Base-by-base conservation (phyloP, 1,284 basidiomycete genomes). In the Veloporphyrellus conicus region DNA sequence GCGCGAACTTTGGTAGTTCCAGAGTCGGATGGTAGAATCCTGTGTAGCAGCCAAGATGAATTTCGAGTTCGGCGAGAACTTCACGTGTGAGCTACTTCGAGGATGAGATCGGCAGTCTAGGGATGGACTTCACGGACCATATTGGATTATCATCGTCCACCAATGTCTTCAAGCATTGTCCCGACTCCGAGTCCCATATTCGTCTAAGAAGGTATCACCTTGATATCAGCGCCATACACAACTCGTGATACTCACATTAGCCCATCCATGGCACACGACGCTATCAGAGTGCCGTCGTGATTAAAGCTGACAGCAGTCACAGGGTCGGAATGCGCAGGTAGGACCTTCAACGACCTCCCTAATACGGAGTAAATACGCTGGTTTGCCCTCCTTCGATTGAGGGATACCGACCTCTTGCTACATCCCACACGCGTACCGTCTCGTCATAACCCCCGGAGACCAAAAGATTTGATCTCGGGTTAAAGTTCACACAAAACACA, bases 321-420 rank as follows among this genome's bases (percentile, higher is more conserved):
- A 11, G 96, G 93, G 66, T 99, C 96, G 0, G 92, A 93, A 72
- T 99, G 96, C 1, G 96, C 96, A 15, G 94, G 90, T 6, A 97
- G 71, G 6, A 86, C 82, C 62, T 88, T 86, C 58, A 95, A 67
- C 4, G 82, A 81, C 64, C 77, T 84, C 6, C 88, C 93, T 84
- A 60, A n/a, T 12, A 16, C 12, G 16, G 3, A 14, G 37, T 48
- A 32, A 50, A 41, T 31, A 31, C 4, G 8, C 31, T 28, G 2
- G 41, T 34, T 40, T 14, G 15, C 12, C 11, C 18, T 29, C n/a
- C 45, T 22, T 34, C 8, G 23, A 25, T 4, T 20, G 32, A 22
- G n/a, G 36, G 36, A 34, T 22, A 45, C 51, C n/a, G 53, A 89
- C 90, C 90, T 77, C 84, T 75, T 27, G 86, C 81, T n/a, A 95